Base-by-base conservation (phyloP, 768 basidiomycete genomes). In the Rhizopogon roseolus region DNA sequence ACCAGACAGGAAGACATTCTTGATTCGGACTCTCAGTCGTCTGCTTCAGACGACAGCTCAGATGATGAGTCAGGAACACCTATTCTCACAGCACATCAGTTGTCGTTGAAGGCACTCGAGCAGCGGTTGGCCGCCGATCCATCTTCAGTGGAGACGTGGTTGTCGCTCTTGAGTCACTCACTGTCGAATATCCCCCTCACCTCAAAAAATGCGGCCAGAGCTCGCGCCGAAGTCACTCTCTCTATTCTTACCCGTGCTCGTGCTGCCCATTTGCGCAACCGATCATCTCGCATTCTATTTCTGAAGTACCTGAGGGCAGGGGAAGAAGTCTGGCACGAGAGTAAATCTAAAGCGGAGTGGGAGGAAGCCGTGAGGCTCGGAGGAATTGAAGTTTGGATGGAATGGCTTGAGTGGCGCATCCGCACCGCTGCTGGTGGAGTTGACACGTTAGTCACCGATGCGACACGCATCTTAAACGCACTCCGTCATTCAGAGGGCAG, bases 321-420 rank as follows among this genome's bases (percentile, higher is more conserved):
- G 16, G 87, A 89, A 67, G 82, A 88, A 55, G 61, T 87, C 16
- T 91, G 88, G 89, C 65, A 77, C 22, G 74, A 74, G 52, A 73
- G 72, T 41, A 81, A 81, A 66, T 61, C 86, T 16, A 51, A 62
- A 22, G 71, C 72, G 3, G 87, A 90, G 60, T 93, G 91, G 91
- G 84, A 88, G 52, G 73, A 76, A 17, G 82, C 85, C 2, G 65
- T 90, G 57, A 61, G 66, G 49, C 60, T 79, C 4, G 76, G 80
- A 28, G 79, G 76, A 36, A 66, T 76, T 27, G 80, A 83, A 37
- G 73, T 92, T 25, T 87, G 84, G 80, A 78, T 91, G 71, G 85
- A 85, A 58, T 93, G 90, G 88, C 62, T 92, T 3, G 86, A 88
- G 57, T 91, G 88, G 88, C 76, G 78, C 54, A 80, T 88, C 34